Percentiles rank a stretch among this genome's conserved stretches.
These are phyloP conservation scores for Zygnema cylindricum DNA, from an alignment of 139 green algal genomes.

Conservation along the genomic window DNA sequence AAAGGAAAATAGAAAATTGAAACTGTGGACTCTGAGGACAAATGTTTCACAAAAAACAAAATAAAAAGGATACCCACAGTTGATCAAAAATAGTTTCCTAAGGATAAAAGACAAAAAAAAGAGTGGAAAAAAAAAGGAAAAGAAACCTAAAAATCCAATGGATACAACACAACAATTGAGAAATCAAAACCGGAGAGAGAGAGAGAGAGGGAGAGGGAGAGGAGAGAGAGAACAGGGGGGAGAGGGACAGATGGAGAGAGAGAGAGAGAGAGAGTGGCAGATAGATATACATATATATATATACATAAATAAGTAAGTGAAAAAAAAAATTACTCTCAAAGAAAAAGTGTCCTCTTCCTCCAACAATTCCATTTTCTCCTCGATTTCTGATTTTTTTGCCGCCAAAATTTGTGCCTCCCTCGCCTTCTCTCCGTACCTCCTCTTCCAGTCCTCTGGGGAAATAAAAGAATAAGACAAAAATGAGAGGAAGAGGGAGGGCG, in stretches of 20 bases:
- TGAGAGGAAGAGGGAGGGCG: background rate
- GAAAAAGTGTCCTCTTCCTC: too few species aligned
- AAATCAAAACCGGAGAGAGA: background rate
- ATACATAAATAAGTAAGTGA: too few species aligned
- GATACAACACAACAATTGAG: background rate
- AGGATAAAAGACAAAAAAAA: background rate
- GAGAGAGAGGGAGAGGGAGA: background rate
- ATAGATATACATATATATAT: too few species aligned
- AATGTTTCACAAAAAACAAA: slow-evolving; percentile 61
- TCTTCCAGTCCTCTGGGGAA: too few species aligned
- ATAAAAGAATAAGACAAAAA: background rate
- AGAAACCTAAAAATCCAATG: slow-evolving; percentile 33
- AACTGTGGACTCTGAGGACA: slow-evolving; percentile 54
- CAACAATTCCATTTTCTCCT: too few species aligned
- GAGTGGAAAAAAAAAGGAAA: background rate
- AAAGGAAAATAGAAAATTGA: background rate
- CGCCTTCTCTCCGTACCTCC: too few species aligned
- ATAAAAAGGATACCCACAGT: background rate
- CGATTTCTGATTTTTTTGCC: too few species aligned
- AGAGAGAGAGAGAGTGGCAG: background rate
- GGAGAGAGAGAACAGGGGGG: background rate
- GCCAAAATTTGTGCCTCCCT: too few species aligned
- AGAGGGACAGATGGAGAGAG: background rate
- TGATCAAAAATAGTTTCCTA: background rate
- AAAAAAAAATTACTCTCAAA: too few species aligned